A percentile compares a stretch with the other conserved stretches of the same genome.
These are phyloP conservation scores for Castanea mollissima DNA, from an alignment of 306 rosid species.

Conservation along the genomic window DNA sequence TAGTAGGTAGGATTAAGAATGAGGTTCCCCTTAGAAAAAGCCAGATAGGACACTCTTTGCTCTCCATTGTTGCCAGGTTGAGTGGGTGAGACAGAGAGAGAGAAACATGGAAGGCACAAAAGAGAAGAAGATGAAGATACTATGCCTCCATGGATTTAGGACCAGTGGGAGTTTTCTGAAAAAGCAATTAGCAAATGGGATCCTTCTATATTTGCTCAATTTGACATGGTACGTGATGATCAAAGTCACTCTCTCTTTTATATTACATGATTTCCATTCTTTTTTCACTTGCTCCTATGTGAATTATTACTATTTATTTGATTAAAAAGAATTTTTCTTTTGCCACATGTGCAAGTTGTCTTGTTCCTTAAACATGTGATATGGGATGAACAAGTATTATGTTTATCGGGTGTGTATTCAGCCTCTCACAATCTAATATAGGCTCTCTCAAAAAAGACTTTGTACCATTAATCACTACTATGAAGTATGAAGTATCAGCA, in stretches of 20 bases:
- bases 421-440: too few species aligned
- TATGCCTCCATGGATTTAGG: slow-evolving; percentile 92
- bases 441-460: too few species aligned
- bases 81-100: not conserved
- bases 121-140: slow-evolving; percentile 59
- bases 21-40: not conserved
- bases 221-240: slow-evolving; percentile 48
- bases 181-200: slow-evolving; percentile 87
- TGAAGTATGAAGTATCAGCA: too few species aligned
- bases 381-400: too few species aligned
- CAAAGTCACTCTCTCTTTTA: too few species aligned
- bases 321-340: too few species aligned
- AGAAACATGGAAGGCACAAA: slow-evolving; percentile 38
- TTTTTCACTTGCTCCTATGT: too few species aligned
- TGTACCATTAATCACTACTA: too few species aligned
- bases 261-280: not conserved
- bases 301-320: too few species aligned
- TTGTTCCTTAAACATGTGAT: too few species aligned
- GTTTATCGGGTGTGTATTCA: too few species aligned
- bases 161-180: slow-evolving; percentile 75
- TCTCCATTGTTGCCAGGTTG: not conserved
- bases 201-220: slow-evolving; percentile 63
- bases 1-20: slow-evolving; percentile 2
- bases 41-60: not conserved
- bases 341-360: too few species aligned